A percentile compares a stretch with the other conserved stretches of the same genome.
phyloP scores from a whole-genome alignment of 495 filamentous ascomycete genomes.

The Neurospora hispaniola region DNA sequence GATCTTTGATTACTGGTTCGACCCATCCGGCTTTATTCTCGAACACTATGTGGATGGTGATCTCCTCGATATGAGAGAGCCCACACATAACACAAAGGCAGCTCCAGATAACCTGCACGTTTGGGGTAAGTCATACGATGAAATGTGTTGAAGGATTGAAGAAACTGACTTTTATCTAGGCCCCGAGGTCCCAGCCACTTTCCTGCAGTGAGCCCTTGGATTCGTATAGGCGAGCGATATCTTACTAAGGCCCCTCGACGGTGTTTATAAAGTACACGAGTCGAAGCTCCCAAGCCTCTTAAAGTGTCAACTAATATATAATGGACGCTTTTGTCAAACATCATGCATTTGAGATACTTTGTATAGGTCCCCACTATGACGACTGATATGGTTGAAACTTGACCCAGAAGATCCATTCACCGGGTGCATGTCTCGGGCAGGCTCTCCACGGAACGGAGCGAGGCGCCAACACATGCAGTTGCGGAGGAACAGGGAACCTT shows the following conservation, averaged over 20 bases:
- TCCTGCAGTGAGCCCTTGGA: conserved; percentile 3
- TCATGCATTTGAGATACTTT: neutral
- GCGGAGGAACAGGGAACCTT: neutral
- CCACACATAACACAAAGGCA: conserved; percentile 33
- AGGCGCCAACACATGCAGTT: neutral
- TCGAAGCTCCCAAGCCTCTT: neutral
- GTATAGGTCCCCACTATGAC: neutral
- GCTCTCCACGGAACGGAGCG: neutral
- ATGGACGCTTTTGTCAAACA: neutral
- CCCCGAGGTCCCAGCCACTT: conserved; percentile 8
- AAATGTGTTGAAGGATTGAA: neutral
- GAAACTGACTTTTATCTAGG: neutral
- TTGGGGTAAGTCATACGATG: conserved; percentile 29
- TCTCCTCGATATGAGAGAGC: conserved; percentile 50
- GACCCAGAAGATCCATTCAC: neutral
- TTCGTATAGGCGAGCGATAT: neutral
- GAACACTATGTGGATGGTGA: conserved; percentile 66
- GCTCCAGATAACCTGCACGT: conserved; percentile 36
- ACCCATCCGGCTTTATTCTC: conserved; percentile 50
- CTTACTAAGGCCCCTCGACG: neutral
- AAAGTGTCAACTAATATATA: neutral
- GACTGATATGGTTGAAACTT: neutral
- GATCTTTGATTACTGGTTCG: conserved; percentile 65
- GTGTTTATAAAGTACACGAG: neutral
- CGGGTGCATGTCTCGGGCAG: neutral